These are phyloP conservation scores for Penicillium sp. DNA, from an alignment of 2,329 filamentous ascomycete genomes.

Conservation along the genomic window DNA sequence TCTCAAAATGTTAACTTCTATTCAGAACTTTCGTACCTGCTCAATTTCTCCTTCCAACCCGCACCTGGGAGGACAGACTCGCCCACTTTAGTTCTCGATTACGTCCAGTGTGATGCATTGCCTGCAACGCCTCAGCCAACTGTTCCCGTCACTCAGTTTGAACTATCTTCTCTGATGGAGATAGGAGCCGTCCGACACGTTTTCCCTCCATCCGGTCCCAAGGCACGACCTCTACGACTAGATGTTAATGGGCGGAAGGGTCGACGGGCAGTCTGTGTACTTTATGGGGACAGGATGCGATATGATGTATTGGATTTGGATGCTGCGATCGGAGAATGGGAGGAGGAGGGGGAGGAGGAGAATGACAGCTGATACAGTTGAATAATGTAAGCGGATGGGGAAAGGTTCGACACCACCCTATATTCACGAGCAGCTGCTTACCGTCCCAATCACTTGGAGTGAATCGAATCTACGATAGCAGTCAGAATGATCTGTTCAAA, in stretches of 20 bases:
- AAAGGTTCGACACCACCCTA: no score
- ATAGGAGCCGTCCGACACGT: conserved; percentile 47
- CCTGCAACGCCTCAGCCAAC: conserved; percentile 17
- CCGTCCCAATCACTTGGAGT: no score
- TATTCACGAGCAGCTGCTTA: no score
- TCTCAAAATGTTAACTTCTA: not conserved
- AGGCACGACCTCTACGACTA: conserved; percentile 53
- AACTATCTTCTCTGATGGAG: conserved; percentile 26
- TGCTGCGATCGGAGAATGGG: conserved; percentile 41
- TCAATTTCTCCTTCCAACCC: conserved; percentile 39
- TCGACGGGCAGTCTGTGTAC: conserved; percentile 57
- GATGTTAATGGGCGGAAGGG: conserved; percentile 61
- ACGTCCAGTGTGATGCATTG: conserved; percentile 19
- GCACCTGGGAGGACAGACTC: conserved; percentile 11
- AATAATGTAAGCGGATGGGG: not conserved
- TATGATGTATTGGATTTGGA: conserved; percentile 63
- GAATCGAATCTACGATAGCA: no score
- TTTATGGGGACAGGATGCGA: conserved; percentile 58
- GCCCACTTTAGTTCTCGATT: conserved; percentile 19
- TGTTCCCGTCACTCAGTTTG: conserved; percentile 15
- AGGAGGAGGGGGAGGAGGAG: conserved; percentile 34
- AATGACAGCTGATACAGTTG: conserved; percentile 9
- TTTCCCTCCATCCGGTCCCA: conserved; percentile 50
- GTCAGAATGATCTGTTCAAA: no score
- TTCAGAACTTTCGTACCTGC: conserved; percentile 34